phyloP scores from a whole-genome alignment of 768 basidiomycete genomes.

The Nevesoporus exiguus region DNA sequence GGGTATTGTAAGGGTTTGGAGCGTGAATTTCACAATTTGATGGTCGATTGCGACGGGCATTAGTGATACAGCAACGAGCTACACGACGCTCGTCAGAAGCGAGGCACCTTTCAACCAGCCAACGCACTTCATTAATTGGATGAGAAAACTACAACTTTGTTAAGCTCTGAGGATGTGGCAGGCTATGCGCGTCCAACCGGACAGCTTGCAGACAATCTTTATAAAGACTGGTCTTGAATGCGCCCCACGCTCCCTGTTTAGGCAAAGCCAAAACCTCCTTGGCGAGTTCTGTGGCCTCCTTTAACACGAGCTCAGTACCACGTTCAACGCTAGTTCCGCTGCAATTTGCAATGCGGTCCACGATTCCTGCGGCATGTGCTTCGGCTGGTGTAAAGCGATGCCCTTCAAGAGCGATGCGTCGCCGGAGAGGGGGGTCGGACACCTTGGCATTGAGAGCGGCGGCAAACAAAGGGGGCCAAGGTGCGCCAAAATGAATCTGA shows the following conservation, averaged over 20 bases:
- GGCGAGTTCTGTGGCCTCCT: constrained; percentile 63
- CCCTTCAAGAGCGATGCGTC: constrained; percentile 78
- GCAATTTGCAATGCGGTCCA: constrained; percentile 55
- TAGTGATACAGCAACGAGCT: not conserved
- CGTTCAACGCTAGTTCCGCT: constrained; percentile 44
- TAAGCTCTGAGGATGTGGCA: not conserved
- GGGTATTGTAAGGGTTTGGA: not conserved
- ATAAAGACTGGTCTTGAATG: constrained; percentile 66
- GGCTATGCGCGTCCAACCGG: constrained; percentile 14
- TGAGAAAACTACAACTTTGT: constrained; percentile 18
- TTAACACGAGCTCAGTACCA: constrained; percentile 54
- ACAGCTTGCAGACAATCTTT: constrained; percentile 48
- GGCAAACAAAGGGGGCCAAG: constrained; percentile 71
- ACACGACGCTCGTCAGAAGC: constrained; percentile 7
- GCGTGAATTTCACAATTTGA: constrained; percentile 3
- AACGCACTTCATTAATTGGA: constrained; percentile 8
- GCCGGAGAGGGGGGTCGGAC: constrained; percentile 51
- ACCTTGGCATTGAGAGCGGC: constrained; percentile 64
- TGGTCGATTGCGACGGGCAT: constrained; percentile 11
- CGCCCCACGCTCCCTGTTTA: constrained; percentile 62
- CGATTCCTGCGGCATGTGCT: constrained; percentile 58
- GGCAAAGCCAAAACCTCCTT: constrained; percentile 50
- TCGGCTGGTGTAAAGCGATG: constrained; percentile 74
- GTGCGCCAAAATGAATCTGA: constrained; percentile 79
- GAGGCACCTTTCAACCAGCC: not conserved